phyloP scores from a whole-genome alignment of 371 early-diverging fungal genomes.

The Apophysomyces sp. region DNA sequence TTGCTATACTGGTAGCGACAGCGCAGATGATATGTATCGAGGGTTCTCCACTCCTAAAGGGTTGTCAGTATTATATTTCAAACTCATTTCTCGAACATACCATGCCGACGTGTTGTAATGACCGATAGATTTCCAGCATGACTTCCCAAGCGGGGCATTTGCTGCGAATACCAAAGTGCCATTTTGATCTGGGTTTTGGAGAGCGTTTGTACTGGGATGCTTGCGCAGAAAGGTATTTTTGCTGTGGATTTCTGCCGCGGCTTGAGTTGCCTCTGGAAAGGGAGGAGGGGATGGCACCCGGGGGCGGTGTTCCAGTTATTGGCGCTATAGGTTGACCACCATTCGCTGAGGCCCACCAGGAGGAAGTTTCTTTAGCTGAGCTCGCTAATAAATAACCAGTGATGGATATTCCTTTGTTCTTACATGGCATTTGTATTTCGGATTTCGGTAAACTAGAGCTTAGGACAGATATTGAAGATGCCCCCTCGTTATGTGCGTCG shows the following conservation, averaged over 20 bases:
- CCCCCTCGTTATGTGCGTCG: conserved; percentile 21
- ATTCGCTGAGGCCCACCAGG: conserved; percentile 17
- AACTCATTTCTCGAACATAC: conserved; percentile 27
- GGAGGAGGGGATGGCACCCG: conserved; percentile 38
- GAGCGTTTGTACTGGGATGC: conserved; percentile 17
- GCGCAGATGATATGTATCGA: conserved; percentile 84
- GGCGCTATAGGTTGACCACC: conserved; percentile 30
- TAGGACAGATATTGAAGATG: conserved; percentile 63
- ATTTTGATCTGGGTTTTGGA: conserved; percentile 57
- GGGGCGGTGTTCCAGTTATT: conserved; percentile 43
- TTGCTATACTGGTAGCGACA: conserved; percentile 65
- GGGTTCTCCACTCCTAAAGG: conserved; percentile 81
- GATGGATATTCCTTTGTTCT: neutral
- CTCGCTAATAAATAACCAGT: too few species aligned
- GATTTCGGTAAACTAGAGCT: conserved; percentile 66
- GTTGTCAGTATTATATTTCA: neutral
- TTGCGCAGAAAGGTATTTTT: conserved; percentile 22
- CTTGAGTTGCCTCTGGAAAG: conserved; percentile 8
- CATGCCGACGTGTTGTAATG: conserved; percentile 86
- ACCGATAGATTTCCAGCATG: conserved; percentile 96
- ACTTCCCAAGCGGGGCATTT: conserved; percentile 90
- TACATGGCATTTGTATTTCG: conserved; percentile 30
- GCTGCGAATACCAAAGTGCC: conserved; percentile 98
- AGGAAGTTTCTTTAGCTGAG: conserved; percentile 18
- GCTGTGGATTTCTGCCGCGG: conserved; percentile 11